Percentiles rank a stretch among this genome's conserved stretches.
phyloP scores from a whole-genome alignment of 176 grass and related monocot genomes.

The Triticum turgidum region DNA sequence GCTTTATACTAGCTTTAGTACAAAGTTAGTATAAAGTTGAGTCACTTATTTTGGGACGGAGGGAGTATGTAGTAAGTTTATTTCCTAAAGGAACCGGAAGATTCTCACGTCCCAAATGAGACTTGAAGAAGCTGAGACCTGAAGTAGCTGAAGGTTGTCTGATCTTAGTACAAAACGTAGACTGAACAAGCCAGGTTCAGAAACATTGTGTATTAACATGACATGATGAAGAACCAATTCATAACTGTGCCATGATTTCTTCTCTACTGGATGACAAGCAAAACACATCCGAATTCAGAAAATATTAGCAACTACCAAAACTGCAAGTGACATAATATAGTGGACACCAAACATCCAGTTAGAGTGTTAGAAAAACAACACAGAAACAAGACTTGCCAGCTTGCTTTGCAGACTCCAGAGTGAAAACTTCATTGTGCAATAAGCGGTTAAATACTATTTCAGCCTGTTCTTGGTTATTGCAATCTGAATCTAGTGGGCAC shows the following conservation, averaged over 20 bases:
- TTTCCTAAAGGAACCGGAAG: neutral
- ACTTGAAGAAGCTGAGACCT: neutral
- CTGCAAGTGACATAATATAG: neutral
- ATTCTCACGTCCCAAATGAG: neutral
- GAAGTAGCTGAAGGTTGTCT: no score
- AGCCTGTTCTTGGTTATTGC: neutral
- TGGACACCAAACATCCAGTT: neutral
- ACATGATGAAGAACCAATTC: neutral
- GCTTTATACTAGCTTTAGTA: no score
- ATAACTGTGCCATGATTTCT: neutral
- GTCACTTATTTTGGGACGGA: no score
- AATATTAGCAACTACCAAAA: conserved; percentile 10
- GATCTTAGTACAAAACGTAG: neutral
- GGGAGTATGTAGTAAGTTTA: neutral
- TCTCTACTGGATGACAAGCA: neutral
- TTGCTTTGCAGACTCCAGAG: neutral
- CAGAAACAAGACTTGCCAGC: conserved; percentile 15
- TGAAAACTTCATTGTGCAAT: neutral
- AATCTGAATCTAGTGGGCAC: conserved; percentile 13
- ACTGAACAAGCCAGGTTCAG: neutral
- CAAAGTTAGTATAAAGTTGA: no score
- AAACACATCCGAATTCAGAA: neutral
- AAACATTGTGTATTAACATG: conserved; percentile 1
- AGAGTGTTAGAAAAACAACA: conserved; percentile 11
- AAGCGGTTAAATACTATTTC: neutral